These are phyloP conservation scores for Crucihimalaya himalaica DNA, from an alignment of 345 rosid species.

Conservation along the genomic window DNA sequence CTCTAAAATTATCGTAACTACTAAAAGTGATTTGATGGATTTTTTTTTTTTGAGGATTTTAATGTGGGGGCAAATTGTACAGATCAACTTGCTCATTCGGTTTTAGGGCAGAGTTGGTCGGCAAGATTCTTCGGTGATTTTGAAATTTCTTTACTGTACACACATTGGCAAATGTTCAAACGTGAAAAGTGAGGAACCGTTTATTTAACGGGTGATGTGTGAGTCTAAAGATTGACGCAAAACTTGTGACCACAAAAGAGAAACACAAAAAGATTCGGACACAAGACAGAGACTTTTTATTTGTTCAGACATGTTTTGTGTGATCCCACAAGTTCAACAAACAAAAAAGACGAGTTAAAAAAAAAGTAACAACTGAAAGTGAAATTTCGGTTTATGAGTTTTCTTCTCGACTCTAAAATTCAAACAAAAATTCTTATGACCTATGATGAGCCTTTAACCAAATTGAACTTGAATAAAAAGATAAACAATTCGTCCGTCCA, in stretches of 20 bases:
- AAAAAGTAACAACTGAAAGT: constrained; percentile 17
- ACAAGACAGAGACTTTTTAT: not conserved
- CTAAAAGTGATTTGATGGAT: constrained; percentile 1
- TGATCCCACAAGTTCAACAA: constrained; percentile 21
- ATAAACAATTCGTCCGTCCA: too few species aligned
- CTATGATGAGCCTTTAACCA: not conserved
- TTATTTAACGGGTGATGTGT: constrained; percentile 30
- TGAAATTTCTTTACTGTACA: constrained; percentile 2
- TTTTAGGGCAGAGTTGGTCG: constrained; percentile 24
- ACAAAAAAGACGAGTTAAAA: not conserved
- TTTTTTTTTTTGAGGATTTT: not conserved
- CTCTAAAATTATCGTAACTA: constrained; percentile 5
- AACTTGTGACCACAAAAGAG: constrained; percentile 31
- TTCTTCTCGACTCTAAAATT: not conserved
- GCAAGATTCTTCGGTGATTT: constrained; percentile 31
- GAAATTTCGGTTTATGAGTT: constrained; percentile 7
- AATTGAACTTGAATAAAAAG: not conserved
- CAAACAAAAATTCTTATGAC: not conserved
- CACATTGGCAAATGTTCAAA: constrained; percentile 11
- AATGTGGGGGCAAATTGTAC: not conserved
- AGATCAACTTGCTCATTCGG: not conserved
- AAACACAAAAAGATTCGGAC: constrained; percentile 5
- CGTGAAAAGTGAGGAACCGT: constrained; percentile 31
- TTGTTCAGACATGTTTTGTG: constrained; percentile 27
- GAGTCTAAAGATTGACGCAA: constrained; percentile 29